These are phyloP conservation scores for Agrocybe pediades DNA, from an alignment of 768 basidiomycete species.

Conservation along the genomic window DNA sequence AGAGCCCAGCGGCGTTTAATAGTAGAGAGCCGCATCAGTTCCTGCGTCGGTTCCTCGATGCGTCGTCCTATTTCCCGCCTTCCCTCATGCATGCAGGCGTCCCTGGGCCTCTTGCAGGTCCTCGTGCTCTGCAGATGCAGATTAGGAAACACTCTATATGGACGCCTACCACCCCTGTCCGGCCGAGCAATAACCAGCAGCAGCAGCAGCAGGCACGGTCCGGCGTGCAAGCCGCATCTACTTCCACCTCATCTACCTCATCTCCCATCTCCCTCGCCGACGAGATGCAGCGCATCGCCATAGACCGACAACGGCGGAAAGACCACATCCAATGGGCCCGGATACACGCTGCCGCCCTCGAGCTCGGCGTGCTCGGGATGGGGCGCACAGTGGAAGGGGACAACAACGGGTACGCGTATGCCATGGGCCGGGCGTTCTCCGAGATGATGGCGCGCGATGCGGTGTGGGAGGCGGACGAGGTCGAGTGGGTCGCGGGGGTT, in stretches of 20 bases:
- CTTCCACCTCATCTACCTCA: constrained; percentile 4
- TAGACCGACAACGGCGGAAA: constrained; percentile 59
- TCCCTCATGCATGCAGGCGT: constrained; percentile 55
- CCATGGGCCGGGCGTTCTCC: constrained; percentile 49
- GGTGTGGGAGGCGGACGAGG: constrained; percentile 67
- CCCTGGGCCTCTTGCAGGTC: constrained; percentile 55
- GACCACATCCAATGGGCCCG: constrained; percentile 70
- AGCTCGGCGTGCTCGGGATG: constrained; percentile 53
- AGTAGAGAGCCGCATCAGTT: constrained; percentile 39
- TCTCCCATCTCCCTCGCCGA: constrained; percentile 47
- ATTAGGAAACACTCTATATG: constrained; percentile 60
- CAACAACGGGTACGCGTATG: constrained; percentile 43
- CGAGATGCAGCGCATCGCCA: constrained; percentile 65
- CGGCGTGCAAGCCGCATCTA: too few relatives aligned
- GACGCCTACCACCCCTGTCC: constrained; percentile 35
- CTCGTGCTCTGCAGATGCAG: constrained; percentile 58
- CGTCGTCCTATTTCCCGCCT: constrained; percentile 50
- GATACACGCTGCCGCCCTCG: constrained; percentile 64
- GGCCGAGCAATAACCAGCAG: constrained; percentile 12
- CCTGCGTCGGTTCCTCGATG: constrained; percentile 54
- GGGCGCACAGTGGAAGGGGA: constrained; percentile 41
- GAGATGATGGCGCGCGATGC: constrained; percentile 66
- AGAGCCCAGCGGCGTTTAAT: constrained; percentile 30
- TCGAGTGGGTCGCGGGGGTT: constrained; percentile 69
- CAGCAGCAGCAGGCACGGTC: constrained; percentile 2